Percentiles rank a stretch among this genome's conserved stretches.
Conservation (phyloP, 768 basidiomycete species). For the Psilocybe azurescens region DNA sequence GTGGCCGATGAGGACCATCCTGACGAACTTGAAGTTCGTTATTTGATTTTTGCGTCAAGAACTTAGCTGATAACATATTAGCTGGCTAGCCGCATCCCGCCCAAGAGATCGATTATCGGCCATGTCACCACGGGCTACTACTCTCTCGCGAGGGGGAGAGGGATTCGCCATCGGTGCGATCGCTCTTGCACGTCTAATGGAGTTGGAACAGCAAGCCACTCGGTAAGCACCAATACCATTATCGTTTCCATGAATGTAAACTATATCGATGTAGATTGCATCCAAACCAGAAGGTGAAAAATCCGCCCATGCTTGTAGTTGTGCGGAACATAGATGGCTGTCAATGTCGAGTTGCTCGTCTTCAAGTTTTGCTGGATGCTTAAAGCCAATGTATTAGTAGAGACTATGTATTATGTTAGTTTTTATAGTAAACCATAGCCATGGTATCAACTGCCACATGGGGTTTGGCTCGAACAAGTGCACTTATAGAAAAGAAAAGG, state of each 20-base stretch:
- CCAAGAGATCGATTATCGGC: conserved; percentile 64
- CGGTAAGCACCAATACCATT: conserved; percentile 31
- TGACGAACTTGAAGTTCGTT: conserved; percentile 33
- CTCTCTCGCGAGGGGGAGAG: conserved; percentile 75
- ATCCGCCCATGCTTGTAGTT: conserved; percentile 56
- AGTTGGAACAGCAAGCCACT: conserved; percentile 53
- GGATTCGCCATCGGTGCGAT: conserved; percentile 83
- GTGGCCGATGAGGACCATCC: conserved; percentile 28
- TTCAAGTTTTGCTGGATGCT: conserved; percentile 29
- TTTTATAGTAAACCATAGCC: background rate
- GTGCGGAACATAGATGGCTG: conserved; percentile 65
- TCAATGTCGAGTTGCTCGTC: conserved; percentile 54
- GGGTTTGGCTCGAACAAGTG: background rate
- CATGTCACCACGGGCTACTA: conserved; percentile 85
- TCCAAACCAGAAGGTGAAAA: conserved; percentile 28
- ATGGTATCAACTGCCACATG: background rate
- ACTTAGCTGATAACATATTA: conserved; percentile 26
- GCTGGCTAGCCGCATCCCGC: conserved; percentile 51
- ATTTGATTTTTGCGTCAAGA: background rate
- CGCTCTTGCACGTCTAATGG: conserved; percentile 55
- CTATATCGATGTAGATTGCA: conserved; percentile 27
- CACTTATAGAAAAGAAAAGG: background rate
- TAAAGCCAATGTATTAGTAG: conserved; percentile 2
- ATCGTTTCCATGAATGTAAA: background rate
- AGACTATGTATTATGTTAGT: background rate